Conservation (phyloP, 2,329 filamentous ascomycete species). For the Lithohypha guttulata region DNA sequence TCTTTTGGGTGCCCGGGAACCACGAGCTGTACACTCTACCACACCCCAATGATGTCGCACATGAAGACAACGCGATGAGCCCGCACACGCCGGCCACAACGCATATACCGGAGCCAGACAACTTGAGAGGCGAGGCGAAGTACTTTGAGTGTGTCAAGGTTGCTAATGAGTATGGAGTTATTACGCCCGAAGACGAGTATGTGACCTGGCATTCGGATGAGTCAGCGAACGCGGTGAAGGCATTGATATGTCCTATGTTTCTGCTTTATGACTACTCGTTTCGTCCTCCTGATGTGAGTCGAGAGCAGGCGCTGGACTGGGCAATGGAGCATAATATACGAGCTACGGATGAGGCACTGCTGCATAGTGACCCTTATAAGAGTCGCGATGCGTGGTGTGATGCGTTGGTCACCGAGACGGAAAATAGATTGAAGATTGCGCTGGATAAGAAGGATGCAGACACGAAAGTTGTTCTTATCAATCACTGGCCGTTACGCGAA, state of each 20-base stretch:
- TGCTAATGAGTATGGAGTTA: conserved; percentile 41
- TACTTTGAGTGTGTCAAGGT: conserved; percentile 45
- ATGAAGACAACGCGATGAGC: conserved; percentile 23
- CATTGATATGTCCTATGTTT: conserved; percentile 45
- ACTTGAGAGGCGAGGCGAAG: conserved; percentile 41
- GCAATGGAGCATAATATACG: conserved; percentile 20
- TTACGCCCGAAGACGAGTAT: conserved; percentile 48
- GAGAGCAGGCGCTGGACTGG: conserved; percentile 33
- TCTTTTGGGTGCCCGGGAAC: conserved; percentile 45
- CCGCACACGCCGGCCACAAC: conserved; percentile 5
- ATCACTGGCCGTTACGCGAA: conserved; percentile 22
- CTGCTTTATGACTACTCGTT: conserved; percentile 52
- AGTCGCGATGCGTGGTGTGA: conserved; percentile 19
- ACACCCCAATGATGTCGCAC: conserved; percentile 10
- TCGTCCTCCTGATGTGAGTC: conserved; percentile 38
- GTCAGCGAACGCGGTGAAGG: conserved; percentile 29
- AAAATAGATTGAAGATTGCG: conserved; percentile 15
- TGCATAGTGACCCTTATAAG: conserved; percentile 20
- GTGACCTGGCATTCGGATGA: conserved; percentile 32
- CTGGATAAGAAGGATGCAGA: conserved; percentile 12
- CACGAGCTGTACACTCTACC: conserved; percentile 48
- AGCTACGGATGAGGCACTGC: conserved; percentile 20
- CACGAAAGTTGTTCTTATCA: conserved; percentile 17
- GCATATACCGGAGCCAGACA: conserved; percentile 14
- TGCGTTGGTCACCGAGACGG: conserved; percentile 14